A percentile compares a stretch with the other conserved stretches of the same genome.
Conservation (phyloP, 495 filamentous ascomycete species). For the Articulospora tetracladia region DNA sequence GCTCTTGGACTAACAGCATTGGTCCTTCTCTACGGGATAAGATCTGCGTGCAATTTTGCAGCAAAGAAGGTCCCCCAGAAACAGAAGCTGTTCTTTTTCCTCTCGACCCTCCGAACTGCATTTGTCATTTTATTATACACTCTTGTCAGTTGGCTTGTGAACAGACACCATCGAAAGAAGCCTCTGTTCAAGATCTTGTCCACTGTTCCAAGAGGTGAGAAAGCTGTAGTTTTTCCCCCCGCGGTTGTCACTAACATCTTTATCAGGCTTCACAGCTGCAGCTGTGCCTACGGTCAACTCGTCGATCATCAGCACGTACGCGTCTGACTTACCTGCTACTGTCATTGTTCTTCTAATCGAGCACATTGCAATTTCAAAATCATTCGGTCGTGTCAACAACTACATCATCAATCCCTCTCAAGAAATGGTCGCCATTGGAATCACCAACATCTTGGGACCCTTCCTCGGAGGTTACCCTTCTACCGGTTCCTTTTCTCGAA, state of each 20-base stretch:
- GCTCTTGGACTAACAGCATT: constrained; percentile 88
- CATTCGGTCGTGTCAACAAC: constrained; percentile 94
- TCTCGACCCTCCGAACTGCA: constrained; percentile 77
- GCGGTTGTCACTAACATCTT: neutral
- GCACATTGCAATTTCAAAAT: constrained; percentile 97
- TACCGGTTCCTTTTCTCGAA: constrained; percentile 95
- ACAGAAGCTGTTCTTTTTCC: constrained; percentile 80
- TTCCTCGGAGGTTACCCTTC: constrained; percentile 94
- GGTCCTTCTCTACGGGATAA: constrained; percentile 77
- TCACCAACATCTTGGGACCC: constrained; percentile 86
- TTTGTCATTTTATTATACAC: constrained; percentile 95
- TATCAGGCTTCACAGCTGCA: constrained; percentile 61
- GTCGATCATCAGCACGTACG: constrained; percentile 44
- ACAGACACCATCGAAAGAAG: constrained; percentile 50
- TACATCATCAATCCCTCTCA: constrained; percentile 98
- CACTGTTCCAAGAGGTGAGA: constrained; percentile 37
- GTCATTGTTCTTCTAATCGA: constrained; percentile 96
- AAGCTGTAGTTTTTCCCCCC: neutral
- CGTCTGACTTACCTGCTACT: constrained; percentile 64
- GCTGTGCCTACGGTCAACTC: constrained; percentile 67
- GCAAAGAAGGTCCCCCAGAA: constrained; percentile 67
- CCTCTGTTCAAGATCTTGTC: constrained; percentile 67
- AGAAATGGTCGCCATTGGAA: constrained; percentile 91
- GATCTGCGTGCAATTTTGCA: constrained; percentile 58
- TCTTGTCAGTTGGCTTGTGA: constrained; percentile 83